A percentile compares a stretch with the other conserved stretches of the same genome.
Evolutionary conservation across 2,329 filamentous ascomycete species (phyloP).

Genomic region (Thelonectria rubi): DNA sequence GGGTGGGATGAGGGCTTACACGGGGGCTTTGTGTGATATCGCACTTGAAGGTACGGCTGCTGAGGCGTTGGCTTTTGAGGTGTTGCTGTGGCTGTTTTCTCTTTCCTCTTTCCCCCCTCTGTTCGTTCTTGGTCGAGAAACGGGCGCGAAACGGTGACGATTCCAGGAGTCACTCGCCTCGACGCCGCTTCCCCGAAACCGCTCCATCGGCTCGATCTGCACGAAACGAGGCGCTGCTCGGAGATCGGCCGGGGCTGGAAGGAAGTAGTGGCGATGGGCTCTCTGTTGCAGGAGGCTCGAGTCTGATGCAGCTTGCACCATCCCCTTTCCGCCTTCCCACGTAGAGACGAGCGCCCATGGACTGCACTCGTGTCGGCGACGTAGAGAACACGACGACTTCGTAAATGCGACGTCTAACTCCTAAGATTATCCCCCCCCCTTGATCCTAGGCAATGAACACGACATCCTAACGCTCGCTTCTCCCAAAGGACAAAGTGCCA

Average conservation of each 20-base stretch:
- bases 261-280: too few species aligned
- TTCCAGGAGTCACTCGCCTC: too few species aligned
- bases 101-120: not conserved
- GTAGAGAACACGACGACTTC: too few species aligned
- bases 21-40: not conserved
- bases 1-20: not conserved
- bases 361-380: too few species aligned
- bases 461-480: not conserved
- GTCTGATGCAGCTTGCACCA: not conserved
- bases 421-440: not conserved
- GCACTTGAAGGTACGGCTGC: not conserved
- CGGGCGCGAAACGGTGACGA: not conserved
- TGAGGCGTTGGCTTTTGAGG: too few species aligned
- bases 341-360: not conserved
- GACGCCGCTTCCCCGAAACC: not conserved
- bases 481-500: not conserved
- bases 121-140: not conserved
- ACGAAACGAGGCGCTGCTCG: not conserved
- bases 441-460: constrained; percentile 6
- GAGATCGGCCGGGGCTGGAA: not conserved
- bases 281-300: too few species aligned
- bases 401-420: not conserved
- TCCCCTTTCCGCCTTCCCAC: not conserved
- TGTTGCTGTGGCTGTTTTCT: not conserved
- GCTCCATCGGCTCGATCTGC: not conserved